Evolutionary conservation across 2,329 filamentous ascomycete species (phyloP).

Genomic region (Colletotrichum sp.): DNA sequence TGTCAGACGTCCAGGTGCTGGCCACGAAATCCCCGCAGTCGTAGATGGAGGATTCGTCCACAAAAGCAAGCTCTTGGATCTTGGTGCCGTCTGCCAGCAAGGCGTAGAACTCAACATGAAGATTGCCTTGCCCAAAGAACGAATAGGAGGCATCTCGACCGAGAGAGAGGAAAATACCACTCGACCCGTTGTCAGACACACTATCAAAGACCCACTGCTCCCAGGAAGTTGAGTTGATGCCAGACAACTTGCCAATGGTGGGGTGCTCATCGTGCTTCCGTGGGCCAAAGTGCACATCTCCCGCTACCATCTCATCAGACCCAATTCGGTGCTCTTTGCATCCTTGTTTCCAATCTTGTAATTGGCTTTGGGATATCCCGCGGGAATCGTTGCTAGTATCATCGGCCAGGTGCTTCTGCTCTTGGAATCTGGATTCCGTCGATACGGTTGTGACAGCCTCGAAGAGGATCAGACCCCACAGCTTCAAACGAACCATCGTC

Average conservation of each 20-base stretch:
- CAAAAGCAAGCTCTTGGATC: neutral
- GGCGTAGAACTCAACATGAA: neutral
- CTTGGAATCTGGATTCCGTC: neutral
- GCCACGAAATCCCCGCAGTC: neutral
- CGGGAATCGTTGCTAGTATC: neutral
- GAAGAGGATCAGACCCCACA: neutral
- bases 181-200: neutral
- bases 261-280: neutral
- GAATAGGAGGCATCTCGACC: neutral
- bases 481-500: neutral
- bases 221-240: neutral
- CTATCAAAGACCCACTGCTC: slow-evolving; percentile 3
- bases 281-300: neutral
- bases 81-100: neutral
- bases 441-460: neutral
- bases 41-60: neutral
- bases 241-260: neutral
- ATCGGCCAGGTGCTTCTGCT: neutral
- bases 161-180: neutral
- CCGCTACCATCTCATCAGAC: neutral
- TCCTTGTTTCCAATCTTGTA: neutral
- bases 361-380: neutral
- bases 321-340: neutral
- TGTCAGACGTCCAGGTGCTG: neutral
- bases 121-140: neutral